A percentile compares a stretch with the other conserved stretches of the same genome.
Conservation (phyloP, 768 basidiomycete species). For the Pluteus cervinus region DNA sequence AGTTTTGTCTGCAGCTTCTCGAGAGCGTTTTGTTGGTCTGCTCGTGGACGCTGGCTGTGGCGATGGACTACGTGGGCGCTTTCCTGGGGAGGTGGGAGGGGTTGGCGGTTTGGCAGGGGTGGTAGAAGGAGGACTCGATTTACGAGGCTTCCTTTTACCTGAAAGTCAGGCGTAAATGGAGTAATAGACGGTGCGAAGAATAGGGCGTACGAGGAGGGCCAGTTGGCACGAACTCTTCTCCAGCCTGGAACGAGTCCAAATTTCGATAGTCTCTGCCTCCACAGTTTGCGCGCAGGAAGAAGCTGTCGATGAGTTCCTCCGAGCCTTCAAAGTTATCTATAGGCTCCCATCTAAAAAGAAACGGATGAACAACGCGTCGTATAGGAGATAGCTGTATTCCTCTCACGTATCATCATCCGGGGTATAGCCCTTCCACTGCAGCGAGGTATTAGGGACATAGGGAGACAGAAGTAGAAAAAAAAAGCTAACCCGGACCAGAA, state of each 20-base stretch:
- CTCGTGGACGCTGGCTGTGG: constrained; percentile 1
- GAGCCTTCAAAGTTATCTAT: constrained; percentile 51
- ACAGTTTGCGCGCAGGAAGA: constrained; percentile 45
- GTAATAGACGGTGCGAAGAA: not conserved
- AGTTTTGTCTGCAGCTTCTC: constrained; percentile 1
- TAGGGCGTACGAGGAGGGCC: constrained; percentile 53
- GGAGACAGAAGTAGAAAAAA: not conserved
- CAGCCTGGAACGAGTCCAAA: constrained; percentile 41
- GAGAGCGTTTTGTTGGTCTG: constrained; percentile 6
- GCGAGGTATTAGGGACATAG: constrained; percentile 4
- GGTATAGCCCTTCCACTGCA: constrained; percentile 58
- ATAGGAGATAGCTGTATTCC: constrained; percentile 1
- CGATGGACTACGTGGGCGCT: constrained; percentile 5
- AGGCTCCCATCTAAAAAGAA: constrained; percentile 58
- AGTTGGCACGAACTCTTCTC: constrained; percentile 47
- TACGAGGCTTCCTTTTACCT: constrained; percentile 10
- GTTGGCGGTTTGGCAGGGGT: not conserved
- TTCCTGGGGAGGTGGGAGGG: not conserved
- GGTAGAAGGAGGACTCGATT: not conserved
- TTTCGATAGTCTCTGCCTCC: constrained; percentile 45
- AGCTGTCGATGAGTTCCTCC: constrained; percentile 44
- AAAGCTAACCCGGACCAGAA: constrained; percentile 48
- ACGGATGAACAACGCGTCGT: constrained; percentile 5
- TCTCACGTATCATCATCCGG: constrained; percentile 54
- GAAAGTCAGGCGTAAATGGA: constrained; percentile 11